Evolutionary conservation across 306 rosid genomes (phyloP).

Genomic region (Rosa multiflora): DNA sequence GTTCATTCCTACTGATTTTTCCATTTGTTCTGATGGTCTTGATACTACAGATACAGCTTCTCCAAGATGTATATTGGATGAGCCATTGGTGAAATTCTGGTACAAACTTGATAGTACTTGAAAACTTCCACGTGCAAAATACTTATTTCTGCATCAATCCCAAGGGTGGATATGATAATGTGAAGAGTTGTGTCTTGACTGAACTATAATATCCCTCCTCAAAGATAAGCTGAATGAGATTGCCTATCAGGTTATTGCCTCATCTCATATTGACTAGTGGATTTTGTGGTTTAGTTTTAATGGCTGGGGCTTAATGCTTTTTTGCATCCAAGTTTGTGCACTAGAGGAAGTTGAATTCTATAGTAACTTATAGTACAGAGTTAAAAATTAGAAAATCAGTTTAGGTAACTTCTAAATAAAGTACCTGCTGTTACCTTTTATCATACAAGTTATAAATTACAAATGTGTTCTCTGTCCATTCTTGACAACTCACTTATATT

Average conservation of each 20-base stretch:
- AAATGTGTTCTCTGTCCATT: neutral
- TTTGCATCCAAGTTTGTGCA: constrained; percentile 1
- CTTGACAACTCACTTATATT: neutral
- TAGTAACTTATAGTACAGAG: neutral
- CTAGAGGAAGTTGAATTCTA: neutral
- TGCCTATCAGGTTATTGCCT: constrained; percentile 75
- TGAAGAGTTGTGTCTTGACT: constrained; percentile 60
- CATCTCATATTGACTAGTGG: constrained; percentile 19
- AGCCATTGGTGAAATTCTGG: constrained; percentile 86
- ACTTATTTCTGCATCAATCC: constrained; percentile 81
- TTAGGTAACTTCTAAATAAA: neutral
- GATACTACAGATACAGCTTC: constrained; percentile 42
- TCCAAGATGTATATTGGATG: constrained; percentile 81
- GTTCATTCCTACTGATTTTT: constrained; percentile 89
- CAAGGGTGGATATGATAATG: constrained; percentile 73
- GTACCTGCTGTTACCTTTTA: neutral
- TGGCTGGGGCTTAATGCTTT: constrained; percentile 4
- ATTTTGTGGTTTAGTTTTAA: neutral
- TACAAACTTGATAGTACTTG: constrained; percentile 75
- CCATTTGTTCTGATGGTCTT: constrained; percentile 50
- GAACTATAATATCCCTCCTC: constrained; percentile 79
- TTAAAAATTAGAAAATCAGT: neutral
- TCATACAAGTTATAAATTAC: neutral
- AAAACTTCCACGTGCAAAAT: constrained; percentile 86
- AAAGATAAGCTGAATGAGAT: constrained; percentile 87